Evolutionary conservation across 2,329 filamentous ascomycete genomes (phyloP).

Genomic region (Fusarium setosum): DNA sequence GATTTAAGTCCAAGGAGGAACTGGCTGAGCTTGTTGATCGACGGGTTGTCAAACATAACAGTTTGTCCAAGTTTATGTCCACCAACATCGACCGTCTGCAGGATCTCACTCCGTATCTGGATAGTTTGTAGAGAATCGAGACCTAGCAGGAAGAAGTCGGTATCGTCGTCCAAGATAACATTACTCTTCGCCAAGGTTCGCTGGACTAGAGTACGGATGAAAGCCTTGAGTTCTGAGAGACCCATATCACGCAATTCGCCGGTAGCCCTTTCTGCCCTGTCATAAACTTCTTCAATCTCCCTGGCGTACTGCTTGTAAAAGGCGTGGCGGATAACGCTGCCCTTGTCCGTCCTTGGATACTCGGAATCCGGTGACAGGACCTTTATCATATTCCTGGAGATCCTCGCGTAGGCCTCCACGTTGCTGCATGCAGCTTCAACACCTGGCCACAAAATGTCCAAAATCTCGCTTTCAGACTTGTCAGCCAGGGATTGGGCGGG

Average conservation of each 20-base stretch:
- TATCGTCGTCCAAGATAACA: conserved; percentile 48
- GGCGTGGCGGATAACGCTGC: conserved; percentile 60
- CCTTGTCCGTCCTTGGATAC: conserved; percentile 64
- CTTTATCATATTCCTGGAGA: conserved; percentile 62
- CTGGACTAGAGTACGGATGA: conserved; percentile 47
- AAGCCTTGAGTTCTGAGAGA: conserved; percentile 45
- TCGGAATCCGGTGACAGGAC: conserved; percentile 58
- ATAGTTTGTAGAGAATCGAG: conserved; percentile 70
- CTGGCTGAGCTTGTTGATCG: conserved; percentile 56
- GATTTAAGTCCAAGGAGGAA: conserved; percentile 56
- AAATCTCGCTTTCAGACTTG: conserved; percentile 35
- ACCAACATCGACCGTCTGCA: conserved; percentile 60
- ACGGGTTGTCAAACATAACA: conserved; percentile 68
- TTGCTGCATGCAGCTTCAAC: conserved; percentile 47
- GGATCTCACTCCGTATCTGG: conserved; percentile 62
- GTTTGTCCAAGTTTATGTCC: conserved; percentile 62
- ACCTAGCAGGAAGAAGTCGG: conserved; percentile 68
- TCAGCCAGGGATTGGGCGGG: neutral
- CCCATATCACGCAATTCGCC: conserved; percentile 17
- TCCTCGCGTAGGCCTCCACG: conserved; percentile 51
- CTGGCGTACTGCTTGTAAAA: conserved; percentile 57
- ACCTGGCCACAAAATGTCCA: conserved; percentile 48
- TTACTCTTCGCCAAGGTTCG: conserved; percentile 40
- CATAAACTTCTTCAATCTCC: conserved; percentile 56
- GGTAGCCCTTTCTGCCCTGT: conserved; percentile 40